A percentile compares a stretch with the other conserved stretches of the same genome.
phyloP scores from a whole-genome alignment of 495 filamentous ascomycete species.

The Aspergillus cristatus region DNA sequence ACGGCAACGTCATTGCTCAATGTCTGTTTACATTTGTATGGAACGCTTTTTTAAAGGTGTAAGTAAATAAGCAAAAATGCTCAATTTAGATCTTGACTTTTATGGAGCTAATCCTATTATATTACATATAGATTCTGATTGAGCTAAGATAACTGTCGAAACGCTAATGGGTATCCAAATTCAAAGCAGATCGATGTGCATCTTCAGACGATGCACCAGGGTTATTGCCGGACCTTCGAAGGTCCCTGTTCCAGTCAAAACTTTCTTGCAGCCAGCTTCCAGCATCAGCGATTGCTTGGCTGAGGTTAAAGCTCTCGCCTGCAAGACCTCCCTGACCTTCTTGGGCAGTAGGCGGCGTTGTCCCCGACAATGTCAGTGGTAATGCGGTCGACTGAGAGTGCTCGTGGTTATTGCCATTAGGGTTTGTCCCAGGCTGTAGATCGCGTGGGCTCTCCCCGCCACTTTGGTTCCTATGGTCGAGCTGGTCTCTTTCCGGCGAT shows the following conservation, averaged over 20 bases:
- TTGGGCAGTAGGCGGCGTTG: slow-evolving; percentile 26
- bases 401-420: not conserved
- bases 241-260: slow-evolving; percentile 29
- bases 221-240: slow-evolving; percentile 8
- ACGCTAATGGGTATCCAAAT: slow-evolving; percentile 7
- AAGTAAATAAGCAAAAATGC: too few relatives aligned
- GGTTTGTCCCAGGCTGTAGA: not conserved
- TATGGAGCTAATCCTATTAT: too few relatives aligned
- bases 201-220: slow-evolving; percentile 3
- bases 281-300: slow-evolving; percentile 35
- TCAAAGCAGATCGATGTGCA: slow-evolving; percentile 1
- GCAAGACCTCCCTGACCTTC: slow-evolving; percentile 26
- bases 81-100: too few relatives aligned
- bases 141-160: too few relatives aligned
- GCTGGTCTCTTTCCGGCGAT: not conserved
- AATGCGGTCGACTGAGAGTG: slow-evolving; percentile 10
- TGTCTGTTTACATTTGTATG: too few relatives aligned
- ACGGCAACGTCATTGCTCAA: too few relatives aligned
- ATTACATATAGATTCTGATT: too few relatives aligned
- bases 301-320: slow-evolving; percentile 30
- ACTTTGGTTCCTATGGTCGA: slow-evolving; percentile 1
- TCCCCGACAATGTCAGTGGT: slow-evolving; percentile 24
- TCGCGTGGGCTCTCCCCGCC: slow-evolving; percentile 1
- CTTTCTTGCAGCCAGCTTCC: slow-evolving; percentile 39
- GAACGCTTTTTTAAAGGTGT: too few relatives aligned